Percentiles rank a stretch among this genome's conserved stretches.
Evolutionary conservation across 495 filamentous ascomycete species (phyloP).

Genomic region (Lasiosphaeria hispida): DNA sequence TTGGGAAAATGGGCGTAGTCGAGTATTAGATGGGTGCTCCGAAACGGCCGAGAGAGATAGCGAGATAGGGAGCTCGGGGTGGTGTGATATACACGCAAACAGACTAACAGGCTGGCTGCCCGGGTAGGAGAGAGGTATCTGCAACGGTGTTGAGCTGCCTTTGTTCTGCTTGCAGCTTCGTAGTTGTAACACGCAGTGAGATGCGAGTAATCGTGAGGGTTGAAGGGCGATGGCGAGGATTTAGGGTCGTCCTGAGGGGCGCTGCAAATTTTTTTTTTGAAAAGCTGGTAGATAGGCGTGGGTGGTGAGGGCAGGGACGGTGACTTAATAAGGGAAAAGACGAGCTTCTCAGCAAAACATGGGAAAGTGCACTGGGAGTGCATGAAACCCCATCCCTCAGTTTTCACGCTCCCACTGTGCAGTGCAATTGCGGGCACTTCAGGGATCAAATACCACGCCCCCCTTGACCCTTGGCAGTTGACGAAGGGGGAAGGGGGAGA

Average conservation of each 20-base stretch:
- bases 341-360: conserved; percentile 21
- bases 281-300: neutral
- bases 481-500: conserved; percentile 2
- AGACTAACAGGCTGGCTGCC: no score
- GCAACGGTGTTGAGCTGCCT: no score
- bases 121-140: no score
- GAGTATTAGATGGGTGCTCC: no score
- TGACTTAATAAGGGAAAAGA: conserved; percentile 18
- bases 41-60: no score
- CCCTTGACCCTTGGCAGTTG: neutral
- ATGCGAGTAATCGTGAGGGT: neutral
- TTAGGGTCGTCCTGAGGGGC: no score
- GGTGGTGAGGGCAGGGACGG: conserved; percentile 10
- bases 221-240: neutral
- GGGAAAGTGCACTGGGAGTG: conserved; percentile 31
- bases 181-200: no score
- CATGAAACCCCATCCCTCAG: conserved; percentile 30
- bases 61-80: no score
- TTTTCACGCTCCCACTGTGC: conserved; percentile 8
- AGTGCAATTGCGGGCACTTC: neutral
- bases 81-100: no score
- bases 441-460: conserved; percentile 15
- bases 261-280: neutral
- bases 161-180: no score
- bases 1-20: no score